A percentile compares a stretch with the other conserved stretches of the same genome.
Evolutionary conservation across 257 asterid genomes (phyloP).

Genomic region (Nicotiana tabacum): DNA sequence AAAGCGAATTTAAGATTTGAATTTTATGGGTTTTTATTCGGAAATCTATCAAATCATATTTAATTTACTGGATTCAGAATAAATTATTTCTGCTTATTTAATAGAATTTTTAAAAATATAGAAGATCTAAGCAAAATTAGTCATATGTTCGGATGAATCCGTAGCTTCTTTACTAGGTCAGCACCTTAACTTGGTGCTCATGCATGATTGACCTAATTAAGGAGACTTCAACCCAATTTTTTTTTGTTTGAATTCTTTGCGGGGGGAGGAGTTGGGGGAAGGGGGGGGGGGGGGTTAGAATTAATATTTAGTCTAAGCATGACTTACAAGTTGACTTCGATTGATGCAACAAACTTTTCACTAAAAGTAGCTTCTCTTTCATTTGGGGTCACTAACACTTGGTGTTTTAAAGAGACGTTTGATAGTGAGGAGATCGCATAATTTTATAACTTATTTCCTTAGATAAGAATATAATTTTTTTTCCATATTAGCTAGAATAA

Average conservation of each 20-base stretch:
- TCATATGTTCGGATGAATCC: too few relatives aligned
- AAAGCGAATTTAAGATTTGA: too few relatives aligned
- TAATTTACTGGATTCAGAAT: too few relatives aligned
- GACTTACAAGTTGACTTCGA: background rate
- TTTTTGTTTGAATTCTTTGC: background rate
- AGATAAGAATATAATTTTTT: background rate
- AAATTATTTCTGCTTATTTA: too few relatives aligned
- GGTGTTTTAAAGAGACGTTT: constrained; percentile 2
- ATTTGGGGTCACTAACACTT: background rate
- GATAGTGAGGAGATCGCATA: background rate
- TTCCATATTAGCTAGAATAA: background rate
- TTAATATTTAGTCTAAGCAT: background rate
- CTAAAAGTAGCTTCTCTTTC: too few relatives aligned
- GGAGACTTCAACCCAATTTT: background rate
- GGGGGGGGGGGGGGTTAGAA: background rate
- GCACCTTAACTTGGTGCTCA: background rate
- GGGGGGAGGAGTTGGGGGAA: too few relatives aligned
- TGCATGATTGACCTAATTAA: background rate
- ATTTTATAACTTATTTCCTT: background rate
- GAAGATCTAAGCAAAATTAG: too few relatives aligned
- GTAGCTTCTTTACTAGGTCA: too few relatives aligned
- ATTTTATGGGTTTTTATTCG: too few relatives aligned
- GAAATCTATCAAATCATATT: too few relatives aligned
- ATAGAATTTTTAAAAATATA: too few relatives aligned
- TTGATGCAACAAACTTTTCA: background rate